Percentiles rank a stretch among this genome's conserved stretches.
These are phyloP conservation scores for Gloeostereum incarnatum DNA, from an alignment of 768 basidiomycete species.

Conservation along the genomic window DNA sequence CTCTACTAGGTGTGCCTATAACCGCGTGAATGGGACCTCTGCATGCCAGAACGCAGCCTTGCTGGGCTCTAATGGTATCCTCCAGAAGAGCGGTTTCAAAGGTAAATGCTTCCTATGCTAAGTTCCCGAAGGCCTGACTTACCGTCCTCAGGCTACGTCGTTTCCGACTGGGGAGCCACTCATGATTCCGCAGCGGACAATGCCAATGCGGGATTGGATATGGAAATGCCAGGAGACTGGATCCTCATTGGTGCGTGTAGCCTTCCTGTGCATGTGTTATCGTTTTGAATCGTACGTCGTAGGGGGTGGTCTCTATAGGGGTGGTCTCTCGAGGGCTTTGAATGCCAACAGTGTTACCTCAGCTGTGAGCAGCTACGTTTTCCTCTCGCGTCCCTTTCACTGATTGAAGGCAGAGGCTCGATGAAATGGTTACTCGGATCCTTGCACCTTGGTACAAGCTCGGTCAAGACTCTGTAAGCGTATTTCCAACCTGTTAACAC, in stretches of 20 bases:
- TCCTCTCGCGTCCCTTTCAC: not conserved
- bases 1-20: conserved; percentile 43
- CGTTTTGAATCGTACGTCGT: not conserved
- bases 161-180: conserved; percentile 47
- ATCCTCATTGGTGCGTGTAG: conserved; percentile 28
- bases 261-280: not conserved
- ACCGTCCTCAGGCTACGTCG: conserved; percentile 32
- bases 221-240: conserved; percentile 43
- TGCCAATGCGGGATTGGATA: conserved; percentile 38
- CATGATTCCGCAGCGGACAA: conserved; percentile 35
- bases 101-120: conserved; percentile 14
- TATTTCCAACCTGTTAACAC: no score
- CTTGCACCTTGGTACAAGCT: conserved; percentile 37
- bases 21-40: conserved; percentile 50
- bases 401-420: conserved; percentile 21
- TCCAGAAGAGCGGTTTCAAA: conserved; percentile 32
- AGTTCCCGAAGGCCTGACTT: not conserved
- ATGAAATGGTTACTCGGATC: conserved; percentile 37
- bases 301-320: conserved; percentile 29
- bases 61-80: conserved; percentile 29
- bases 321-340: conserved; percentile 23
- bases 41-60: conserved; percentile 52
- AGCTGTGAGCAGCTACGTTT: conserved; percentile 13
- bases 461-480: conserved; percentile 36
- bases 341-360: conserved; percentile 22